Base-by-base conservation (phyloP, 2,329 filamentous ascomycete genomes). In the Ascocoryne sarcoides region DNA sequence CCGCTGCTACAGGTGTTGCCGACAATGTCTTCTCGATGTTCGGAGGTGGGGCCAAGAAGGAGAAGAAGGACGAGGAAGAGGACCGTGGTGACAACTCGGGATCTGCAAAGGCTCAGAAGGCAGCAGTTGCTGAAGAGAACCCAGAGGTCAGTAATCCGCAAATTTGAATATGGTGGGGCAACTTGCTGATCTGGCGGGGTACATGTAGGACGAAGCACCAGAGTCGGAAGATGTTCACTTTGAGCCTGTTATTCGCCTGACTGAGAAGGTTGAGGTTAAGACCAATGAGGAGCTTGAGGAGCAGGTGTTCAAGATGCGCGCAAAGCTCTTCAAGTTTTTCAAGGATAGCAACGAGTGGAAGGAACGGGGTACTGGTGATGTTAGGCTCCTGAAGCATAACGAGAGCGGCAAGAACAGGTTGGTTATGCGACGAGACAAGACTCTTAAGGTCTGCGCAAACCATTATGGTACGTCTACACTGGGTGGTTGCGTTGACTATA, bases 391-490 rank as follows among this genome's bases (percentile, higher is more conserved):
- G 62, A 96, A 95, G 81, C 92, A 98, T 76, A 92, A 88, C 77
- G 89, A 95, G 73, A 95, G 95, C 65, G 80, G 84, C 68, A 96
- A 96, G 82, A 95, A 89, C 44, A 81, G 92, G 57, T 73, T 98
- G 58, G 92, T 98, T 56, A 98, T 98, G 92, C 84, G 92, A 65
- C 79, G 92, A 64, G 92, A 98, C 75, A 96, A 96, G 86, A 98
- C 92, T 47, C 80, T 96, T 71, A 98, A 98, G 78, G 92, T 98
- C 68, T 98, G 92, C 82, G 92, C 92, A 63, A 98, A 98, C 75
- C 92, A 98, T 76, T 98, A 98, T 70, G 82, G 89, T 95, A 81
- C 60, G 84, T 70, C 36, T 37, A 26, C 20, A 23, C 21, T 18
- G 5, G 35, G 17, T 30, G 40, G 16, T 9, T 20, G n/a, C n/a